phyloP scores from a whole-genome alignment of 352 stramenopile species.

The Phytopythium oedochilum region DNA sequence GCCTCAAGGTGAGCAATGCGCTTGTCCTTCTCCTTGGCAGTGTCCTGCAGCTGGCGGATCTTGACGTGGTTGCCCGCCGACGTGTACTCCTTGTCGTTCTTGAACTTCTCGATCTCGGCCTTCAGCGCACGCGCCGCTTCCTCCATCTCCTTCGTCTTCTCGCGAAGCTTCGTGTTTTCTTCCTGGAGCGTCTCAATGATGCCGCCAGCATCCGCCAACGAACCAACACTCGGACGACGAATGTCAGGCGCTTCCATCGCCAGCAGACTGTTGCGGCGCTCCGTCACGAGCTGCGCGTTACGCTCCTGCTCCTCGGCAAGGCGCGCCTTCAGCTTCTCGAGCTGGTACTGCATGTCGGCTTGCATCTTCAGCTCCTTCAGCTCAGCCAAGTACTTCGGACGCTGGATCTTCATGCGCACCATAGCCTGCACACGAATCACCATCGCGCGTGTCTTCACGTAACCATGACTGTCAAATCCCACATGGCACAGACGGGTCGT shows the following conservation, averaged over 20 bases:
- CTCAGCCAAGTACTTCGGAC: conserved; percentile 68
- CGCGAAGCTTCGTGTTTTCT: conserved; percentile 71
- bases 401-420: conserved; percentile 79
- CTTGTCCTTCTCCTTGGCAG: conserved; percentile 71
- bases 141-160: conserved; percentile 80
- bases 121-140: conserved; percentile 51
- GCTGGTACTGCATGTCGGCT: conserved; percentile 83
- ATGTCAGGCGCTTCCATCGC: conserved; percentile 23
- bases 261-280: conserved; percentile 42
- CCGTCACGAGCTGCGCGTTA: conserved; percentile 59
- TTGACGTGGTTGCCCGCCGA: conserved; percentile 72
- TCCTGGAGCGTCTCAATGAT: conserved; percentile 84
- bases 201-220: conserved; percentile 58
- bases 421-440: conserved; percentile 75
- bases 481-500: not conserved
- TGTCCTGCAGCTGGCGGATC: conserved; percentile 69
- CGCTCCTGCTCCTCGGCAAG: conserved; percentile 75
- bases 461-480: conserved; percentile 15
- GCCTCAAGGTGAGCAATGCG: conserved; percentile 58
- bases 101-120: conserved; percentile 66
- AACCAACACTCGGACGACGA: conserved; percentile 5
- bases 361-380: conserved; percentile 80
- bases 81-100: conserved; percentile 76
- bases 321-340: conserved; percentile 72
- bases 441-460: conserved; percentile 59